Base-by-base conservation (phyloP, 2,329 filamentous ascomycete species). In the Apiospora rasikravindrae region DNA sequence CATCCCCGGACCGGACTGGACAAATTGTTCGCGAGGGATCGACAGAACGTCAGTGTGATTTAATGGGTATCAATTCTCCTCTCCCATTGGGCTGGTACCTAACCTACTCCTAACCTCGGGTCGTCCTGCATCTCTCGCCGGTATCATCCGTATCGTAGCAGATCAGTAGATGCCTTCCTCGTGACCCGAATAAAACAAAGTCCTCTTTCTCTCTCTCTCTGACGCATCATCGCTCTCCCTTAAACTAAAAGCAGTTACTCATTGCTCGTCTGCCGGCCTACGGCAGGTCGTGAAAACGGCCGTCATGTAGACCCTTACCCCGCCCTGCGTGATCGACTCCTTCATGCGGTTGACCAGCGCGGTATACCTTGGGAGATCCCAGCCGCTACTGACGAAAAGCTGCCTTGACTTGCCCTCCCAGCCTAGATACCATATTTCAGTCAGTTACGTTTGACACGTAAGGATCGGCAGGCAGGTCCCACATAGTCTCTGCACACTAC, bases 401-500 rank as follows among this genome's bases (percentile, higher is more conserved):
- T 69, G 44, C 67, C 47, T 45, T 5, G 67, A 47, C 44, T 49
- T 69, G 26, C 42, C 47, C 67, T 69, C 67, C 67, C 67, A 69
- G 47, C 67, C 67, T 69, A 14, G 57, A 64, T 40, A n/a, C 33
- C 33, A 7, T 37, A 7, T 7, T 0, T 29, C 5, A 19, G 26
- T 29, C 67, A 29, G 67, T 37, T 44, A 49, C 16, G 0, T 22
- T 68, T 29, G 42, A 4, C 13, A 33, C 40, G 14, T 26, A 47
- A 6, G 14, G 11, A 61, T 61, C 26, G 33, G 10, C 7, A 22
- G 29, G 7, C 10, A 51, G 7, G n/a, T 37, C 33, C 16, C 7
- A 22, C 7, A 33, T 13, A 3, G 10, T n/a, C 19, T n/a, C 19
- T 64, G 57, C 4, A 7, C 22, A 64, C 10, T 8, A n/a, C 29